A percentile compares a stretch with the other conserved stretches of the same genome.
phyloP scores from a whole-genome alignment of 2,329 filamentous ascomycete species.

The Xenoacremonium recifei region DNA sequence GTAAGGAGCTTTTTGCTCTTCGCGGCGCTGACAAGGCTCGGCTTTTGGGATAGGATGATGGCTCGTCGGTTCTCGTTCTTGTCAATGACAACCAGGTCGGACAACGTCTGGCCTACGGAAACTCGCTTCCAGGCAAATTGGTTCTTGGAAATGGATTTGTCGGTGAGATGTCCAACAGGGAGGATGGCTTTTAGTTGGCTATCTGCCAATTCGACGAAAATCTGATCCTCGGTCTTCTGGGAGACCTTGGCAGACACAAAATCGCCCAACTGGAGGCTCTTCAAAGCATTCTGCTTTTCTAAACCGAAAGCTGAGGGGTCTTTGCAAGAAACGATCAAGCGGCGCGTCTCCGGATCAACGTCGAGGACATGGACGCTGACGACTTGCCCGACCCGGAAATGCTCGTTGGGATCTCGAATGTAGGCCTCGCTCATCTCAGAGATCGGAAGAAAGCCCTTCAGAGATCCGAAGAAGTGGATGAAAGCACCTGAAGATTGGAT shows the following conservation, averaged over 20 bases:
- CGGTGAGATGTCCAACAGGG: slow-evolving; percentile 75
- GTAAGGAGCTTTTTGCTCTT: slow-evolving; percentile 71
- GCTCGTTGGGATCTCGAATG: slow-evolving; percentile 83
- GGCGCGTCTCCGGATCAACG: slow-evolving; percentile 67
- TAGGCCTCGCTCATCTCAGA: slow-evolving; percentile 98
- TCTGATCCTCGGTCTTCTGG: slow-evolving; percentile 76
- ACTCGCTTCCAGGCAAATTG: slow-evolving; percentile 76
- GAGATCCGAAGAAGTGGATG: slow-evolving; percentile 84
- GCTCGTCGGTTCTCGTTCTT: slow-evolving; percentile 77
- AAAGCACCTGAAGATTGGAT: slow-evolving; percentile 77
- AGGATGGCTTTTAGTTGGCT: slow-evolving; percentile 76
- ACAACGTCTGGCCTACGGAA: slow-evolving; percentile 77
- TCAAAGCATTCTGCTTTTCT: slow-evolving; percentile 74
- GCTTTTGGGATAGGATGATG: slow-evolving; percentile 78
- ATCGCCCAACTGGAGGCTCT: slow-evolving; percentile 69
- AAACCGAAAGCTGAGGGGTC: slow-evolving; percentile 75
- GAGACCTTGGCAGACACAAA: slow-evolving; percentile 76
- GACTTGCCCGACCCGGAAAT: slow-evolving; percentile 88
- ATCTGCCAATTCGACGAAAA: slow-evolving; percentile 73
- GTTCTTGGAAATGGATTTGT: slow-evolving; percentile 79
- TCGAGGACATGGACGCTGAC: slow-evolving; percentile 86
- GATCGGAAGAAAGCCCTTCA: slow-evolving; percentile 86
- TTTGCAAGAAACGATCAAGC: slow-evolving; percentile 89
- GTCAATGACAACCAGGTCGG: slow-evolving; percentile 80
- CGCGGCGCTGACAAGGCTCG: slow-evolving; percentile 73